phyloP scores from a whole-genome alignment of 2,329 filamentous ascomycete species.

The Paraphaeosphaeria minitans region DNA sequence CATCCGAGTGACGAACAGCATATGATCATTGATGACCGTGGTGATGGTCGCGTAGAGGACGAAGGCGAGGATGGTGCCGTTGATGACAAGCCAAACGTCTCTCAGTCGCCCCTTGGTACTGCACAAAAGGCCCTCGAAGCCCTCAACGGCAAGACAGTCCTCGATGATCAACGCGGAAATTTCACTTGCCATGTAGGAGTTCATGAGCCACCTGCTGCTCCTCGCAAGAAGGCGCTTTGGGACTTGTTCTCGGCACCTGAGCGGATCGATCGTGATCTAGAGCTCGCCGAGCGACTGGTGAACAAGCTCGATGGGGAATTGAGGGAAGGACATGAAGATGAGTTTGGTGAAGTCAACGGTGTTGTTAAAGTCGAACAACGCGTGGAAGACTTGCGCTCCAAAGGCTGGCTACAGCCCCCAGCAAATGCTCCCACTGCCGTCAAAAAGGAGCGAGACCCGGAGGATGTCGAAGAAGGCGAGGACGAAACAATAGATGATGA shows the following conservation, averaged over 20 bases:
- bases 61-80: constrained; percentile 63
- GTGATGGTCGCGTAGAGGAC: constrained; percentile 75
- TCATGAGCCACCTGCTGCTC: constrained; percentile 83
- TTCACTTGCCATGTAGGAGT: constrained; percentile 98
- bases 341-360: constrained; percentile 60
- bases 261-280: constrained; percentile 86
- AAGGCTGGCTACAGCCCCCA: constrained; percentile 76
- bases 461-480: constrained; percentile 77
- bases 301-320: constrained; percentile 85
- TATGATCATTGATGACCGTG: constrained; percentile 66
- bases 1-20: constrained; percentile 75
- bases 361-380: constrained; percentile 82
- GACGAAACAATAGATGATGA: constrained; percentile 66
- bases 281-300: constrained; percentile 80
- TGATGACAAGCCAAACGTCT: constrained; percentile 56
- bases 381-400: constrained; percentile 78
- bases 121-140: constrained; percentile 88
- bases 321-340: constrained; percentile 66
- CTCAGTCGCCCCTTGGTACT: constrained; percentile 54
- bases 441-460: constrained; percentile 67
- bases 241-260: constrained; percentile 95
- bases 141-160: constrained; percentile 97
- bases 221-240: constrained; percentile 94
- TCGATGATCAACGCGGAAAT: constrained; percentile 90
- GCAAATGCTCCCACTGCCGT: constrained; percentile 55